A percentile compares a stretch with the other conserved stretches of the same genome.
Conservation (phyloP, 108 stramenopile genomes). For the Discostella stelligeroides region DNA sequence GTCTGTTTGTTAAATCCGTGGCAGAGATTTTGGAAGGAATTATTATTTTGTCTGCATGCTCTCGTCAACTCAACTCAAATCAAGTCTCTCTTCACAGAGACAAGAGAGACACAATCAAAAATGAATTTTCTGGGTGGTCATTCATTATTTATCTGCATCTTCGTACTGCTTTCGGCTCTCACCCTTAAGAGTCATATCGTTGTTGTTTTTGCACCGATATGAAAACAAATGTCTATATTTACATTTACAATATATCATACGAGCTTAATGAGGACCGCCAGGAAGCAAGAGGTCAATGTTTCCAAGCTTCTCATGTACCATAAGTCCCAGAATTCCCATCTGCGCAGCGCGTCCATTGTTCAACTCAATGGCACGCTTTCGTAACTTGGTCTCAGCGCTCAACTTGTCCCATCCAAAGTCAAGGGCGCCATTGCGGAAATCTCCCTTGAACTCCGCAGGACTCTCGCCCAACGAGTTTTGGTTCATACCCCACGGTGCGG, state of each 20-base stretch:
- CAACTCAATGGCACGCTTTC: constrained; percentile 88
- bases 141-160: too few relatives aligned
- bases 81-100: too few relatives aligned
- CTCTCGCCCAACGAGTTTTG: constrained; percentile 6
- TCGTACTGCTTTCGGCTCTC: too few relatives aligned
- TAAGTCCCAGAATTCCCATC: constrained; percentile 91
- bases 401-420: constrained; percentile 82
- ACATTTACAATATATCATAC: not conserved
- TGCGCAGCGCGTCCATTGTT: constrained; percentile 92
- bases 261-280: constrained; percentile 1
- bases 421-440: constrained; percentile 78
- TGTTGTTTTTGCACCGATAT: too few relatives aligned
- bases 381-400: constrained; percentile 59
- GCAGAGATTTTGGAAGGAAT: too few relatives aligned
- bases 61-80: too few relatives aligned
- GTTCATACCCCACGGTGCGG: constrained; percentile 30
- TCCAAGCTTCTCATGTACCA: constrained; percentile 85
- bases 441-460: constrained; percentile 70
- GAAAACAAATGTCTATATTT: too few relatives aligned
- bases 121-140: too few relatives aligned
- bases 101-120: too few relatives aligned
- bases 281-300: constrained; percentile 30
- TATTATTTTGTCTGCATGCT: too few relatives aligned
- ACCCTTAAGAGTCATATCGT: too few relatives aligned
- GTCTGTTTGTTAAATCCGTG: too few relatives aligned